Evolutionary conservation across 257 asterid species (phyloP).

Genomic region (Lycium barbarum): DNA sequence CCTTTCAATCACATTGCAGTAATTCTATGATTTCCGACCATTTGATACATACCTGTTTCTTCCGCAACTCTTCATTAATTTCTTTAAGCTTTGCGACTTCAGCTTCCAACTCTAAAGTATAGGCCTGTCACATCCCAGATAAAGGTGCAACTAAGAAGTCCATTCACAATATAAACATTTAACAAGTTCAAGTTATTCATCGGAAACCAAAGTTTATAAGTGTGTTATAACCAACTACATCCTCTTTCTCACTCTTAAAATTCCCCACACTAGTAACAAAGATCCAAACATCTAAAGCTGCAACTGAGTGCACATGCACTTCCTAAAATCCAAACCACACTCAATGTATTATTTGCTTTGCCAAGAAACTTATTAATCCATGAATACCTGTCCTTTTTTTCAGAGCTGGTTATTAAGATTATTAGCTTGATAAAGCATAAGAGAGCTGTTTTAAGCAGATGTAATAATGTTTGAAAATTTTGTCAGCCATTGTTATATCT

Average conservation of each 20-base stretch:
- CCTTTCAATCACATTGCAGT: background rate
- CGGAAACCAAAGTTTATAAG: background rate
- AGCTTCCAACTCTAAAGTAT: conserved; percentile 90
- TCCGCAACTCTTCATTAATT: conserved; percentile 72
- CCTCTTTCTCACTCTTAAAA: conserved; percentile 13
- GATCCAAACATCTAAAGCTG: background rate
- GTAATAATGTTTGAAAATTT: background rate
- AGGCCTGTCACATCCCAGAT: conserved; percentile 60
- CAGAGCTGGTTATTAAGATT: background rate
- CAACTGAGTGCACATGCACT: conserved; percentile 10
- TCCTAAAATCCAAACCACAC: background rate
- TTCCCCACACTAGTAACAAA: background rate
- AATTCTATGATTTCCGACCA: background rate
- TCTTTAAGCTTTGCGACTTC: conserved; percentile 85
- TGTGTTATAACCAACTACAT: background rate
- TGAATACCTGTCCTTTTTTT: background rate
- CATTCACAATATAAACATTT: conserved; percentile 27
- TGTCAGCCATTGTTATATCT: background rate
- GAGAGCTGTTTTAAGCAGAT: background rate
- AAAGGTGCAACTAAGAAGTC: conserved; percentile 15
- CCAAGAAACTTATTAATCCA: background rate
- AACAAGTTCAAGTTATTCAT: background rate
- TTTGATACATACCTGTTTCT: conserved; percentile 64
- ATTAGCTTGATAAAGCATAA: conserved; percentile 18
- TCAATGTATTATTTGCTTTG: background rate